Percentiles rank a stretch among this genome's conserved stretches.
Evolutionary conservation across 2,329 filamentous ascomycete species (phyloP).

Genomic region (Colletotrichum eremochloae): DNA sequence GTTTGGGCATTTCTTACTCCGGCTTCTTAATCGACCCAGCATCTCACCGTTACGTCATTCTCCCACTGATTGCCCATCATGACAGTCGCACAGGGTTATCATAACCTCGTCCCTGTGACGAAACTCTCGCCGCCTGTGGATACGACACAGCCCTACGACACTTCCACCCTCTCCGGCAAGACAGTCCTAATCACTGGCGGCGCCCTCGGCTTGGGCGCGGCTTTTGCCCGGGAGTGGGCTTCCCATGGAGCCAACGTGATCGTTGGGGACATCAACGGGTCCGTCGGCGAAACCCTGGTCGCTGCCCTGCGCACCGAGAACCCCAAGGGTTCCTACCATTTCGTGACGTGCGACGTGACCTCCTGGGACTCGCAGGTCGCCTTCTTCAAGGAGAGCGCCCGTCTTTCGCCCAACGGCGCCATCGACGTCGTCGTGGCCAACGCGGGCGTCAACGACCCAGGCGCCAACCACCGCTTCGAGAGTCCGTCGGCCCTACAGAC

Average conservation of each 20-base stretch:
- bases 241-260: constrained; percentile 70
- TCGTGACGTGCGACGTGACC: constrained; percentile 74
- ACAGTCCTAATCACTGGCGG: constrained; percentile 75
- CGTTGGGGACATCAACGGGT: constrained; percentile 72
- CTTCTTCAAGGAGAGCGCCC: constrained; percentile 71
- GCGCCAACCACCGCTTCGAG: constrained; percentile 58
- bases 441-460: constrained; percentile 68
- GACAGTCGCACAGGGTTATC: constrained; percentile 31
- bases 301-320: constrained; percentile 61
- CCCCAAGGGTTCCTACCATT: constrained; percentile 55
- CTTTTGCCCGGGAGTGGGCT: constrained; percentile 68
- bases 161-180: constrained; percentile 63
- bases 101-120: constrained; percentile 36
- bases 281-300: constrained; percentile 66
- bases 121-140: constrained; percentile 60
- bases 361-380: constrained; percentile 74
- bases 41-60: not conserved
- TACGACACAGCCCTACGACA: constrained; percentile 58
- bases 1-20: not conserved
- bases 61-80: constrained; percentile 23
- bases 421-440: constrained; percentile 77
- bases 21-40: not conserved
- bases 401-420: constrained; percentile 65
- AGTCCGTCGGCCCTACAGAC: constrained; percentile 57
- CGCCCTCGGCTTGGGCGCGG: constrained; percentile 71